These are phyloP conservation scores for Amanita pseudoporphyria DNA, from an alignment of 768 basidiomycete genomes.

Conservation along the genomic window DNA sequence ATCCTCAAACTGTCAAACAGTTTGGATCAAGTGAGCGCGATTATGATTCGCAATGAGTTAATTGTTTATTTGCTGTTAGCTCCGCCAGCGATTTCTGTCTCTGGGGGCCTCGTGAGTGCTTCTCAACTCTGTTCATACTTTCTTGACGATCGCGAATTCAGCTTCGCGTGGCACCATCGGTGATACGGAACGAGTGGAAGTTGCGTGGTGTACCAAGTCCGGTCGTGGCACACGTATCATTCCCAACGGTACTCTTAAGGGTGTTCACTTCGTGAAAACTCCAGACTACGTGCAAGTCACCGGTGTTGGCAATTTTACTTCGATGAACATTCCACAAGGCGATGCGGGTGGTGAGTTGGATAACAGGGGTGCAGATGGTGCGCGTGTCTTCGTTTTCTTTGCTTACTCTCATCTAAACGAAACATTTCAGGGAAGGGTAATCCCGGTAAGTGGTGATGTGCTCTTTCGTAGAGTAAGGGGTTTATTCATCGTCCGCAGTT, in stretches of 20 bases:
- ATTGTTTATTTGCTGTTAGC: conserved; percentile 22
- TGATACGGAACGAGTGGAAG: conserved; percentile 56
- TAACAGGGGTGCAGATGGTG: conserved; percentile 56
- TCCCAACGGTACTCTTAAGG: conserved; percentile 52
- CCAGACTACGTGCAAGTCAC: conserved; percentile 53
- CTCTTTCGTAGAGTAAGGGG: conserved; percentile 14
- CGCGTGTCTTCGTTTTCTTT: background rate
- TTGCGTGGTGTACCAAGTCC: conserved; percentile 70
- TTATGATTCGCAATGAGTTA: conserved; percentile 9
- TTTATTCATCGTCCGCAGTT: conserved; percentile 26
- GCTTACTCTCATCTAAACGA: background rate
- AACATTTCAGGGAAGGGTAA: conserved; percentile 32
- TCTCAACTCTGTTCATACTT: conserved; percentile 6
- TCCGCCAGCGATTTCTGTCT: conserved; percentile 59
- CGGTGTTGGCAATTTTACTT: conserved; percentile 63
- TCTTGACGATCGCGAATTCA: conserved; percentile 4
- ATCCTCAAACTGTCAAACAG: conserved; percentile 60
- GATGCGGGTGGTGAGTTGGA: conserved; percentile 71
- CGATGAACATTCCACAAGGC: conserved; percentile 41
- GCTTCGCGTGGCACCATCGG: conserved; percentile 44
- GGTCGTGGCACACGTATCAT: conserved; percentile 69
- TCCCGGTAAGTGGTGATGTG: conserved; percentile 21
- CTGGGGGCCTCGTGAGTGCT: conserved; percentile 45
- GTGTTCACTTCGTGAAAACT: conserved; percentile 62
- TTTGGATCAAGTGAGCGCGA: conserved; percentile 47